Evolutionary conservation across 805 yeast genomes (phyloP), one percentile per base, ranked within the genome.

Genomic region (Yamadazyma sp.): DNA sequence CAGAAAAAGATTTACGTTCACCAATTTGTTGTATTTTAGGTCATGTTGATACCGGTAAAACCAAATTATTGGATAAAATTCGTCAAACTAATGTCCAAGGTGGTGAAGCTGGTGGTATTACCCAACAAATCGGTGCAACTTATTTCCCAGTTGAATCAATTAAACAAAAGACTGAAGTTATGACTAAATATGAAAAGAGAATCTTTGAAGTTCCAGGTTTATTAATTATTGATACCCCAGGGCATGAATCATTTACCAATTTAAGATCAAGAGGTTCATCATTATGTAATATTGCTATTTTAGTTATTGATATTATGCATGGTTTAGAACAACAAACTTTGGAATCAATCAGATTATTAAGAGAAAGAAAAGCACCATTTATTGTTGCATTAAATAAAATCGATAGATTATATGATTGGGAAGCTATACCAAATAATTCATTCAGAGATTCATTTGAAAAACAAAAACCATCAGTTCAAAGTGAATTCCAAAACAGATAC

Each of bases 21-120:
- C 99, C 99, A 46, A 93, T 93, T 60, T 93, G 98, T 66, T 88
- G 96, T 83, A 93, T 93, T 55, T 76, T 93, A 63, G 99, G 99
- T 60, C 99, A 93, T 73, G 99, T 93, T 65, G 99, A 93, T 75
- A 93, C 98, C 39, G 99, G 99, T 81, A 93, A 93, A 68, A 93
- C 99, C 48, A 93, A 93, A 62, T 76, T 93, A 47, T 75, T 93
- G 60, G 99, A 93, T 60, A 93, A 93, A 66, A 82, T 93, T 50
- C 91, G 99, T 71, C 97, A 91, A 71, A 93, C 98, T 27, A 93
- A 93, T 57, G 99, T 93, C 43, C 99, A 93, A 72, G 99, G 97
- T 62, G 99, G 98, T 58, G 99, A 93, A 71, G 99, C 99, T 37
- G 99, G 99, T 73, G 99, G 99, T 73, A 93, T 93, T 62, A 93